Evolutionary conservation across 345 rosid genomes (phyloP).

Genomic region (Corchorus capsularis): DNA sequence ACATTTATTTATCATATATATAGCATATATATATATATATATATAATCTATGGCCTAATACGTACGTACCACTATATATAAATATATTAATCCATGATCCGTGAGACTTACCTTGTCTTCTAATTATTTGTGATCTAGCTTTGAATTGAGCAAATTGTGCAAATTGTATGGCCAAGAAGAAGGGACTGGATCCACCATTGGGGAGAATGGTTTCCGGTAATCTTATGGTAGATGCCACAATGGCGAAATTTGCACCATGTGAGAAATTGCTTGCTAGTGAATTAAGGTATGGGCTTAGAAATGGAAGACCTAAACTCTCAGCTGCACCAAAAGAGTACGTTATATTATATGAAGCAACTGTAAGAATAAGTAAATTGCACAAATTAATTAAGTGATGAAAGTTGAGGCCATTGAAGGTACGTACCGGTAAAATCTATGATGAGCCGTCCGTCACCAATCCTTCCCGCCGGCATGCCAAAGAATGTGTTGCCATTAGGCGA

Average conservation of each 20-base stretch:
- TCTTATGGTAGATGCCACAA: slow-evolving; percentile 28
- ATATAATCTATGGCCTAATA: not conserved
- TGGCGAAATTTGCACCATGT: slow-evolving; percentile 41
- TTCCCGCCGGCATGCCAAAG: slow-evolving; percentile 45
- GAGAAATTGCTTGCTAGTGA: slow-evolving; percentile 35
- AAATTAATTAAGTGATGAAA: too few species aligned
- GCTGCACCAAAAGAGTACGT: slow-evolving; percentile 22
- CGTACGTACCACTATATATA: too few species aligned
- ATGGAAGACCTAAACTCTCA: slow-evolving; percentile 24
- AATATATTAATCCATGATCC: too few species aligned
- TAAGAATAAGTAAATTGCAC: not conserved
- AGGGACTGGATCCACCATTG: slow-evolving; percentile 38
- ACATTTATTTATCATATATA: not conserved
- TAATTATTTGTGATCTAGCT: slow-evolving; percentile 35
- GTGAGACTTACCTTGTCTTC: slow-evolving; percentile 36
- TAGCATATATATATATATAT: not conserved
- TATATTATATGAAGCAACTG: not conserved
- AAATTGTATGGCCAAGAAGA: slow-evolving; percentile 42
- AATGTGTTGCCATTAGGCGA: slow-evolving; percentile 44
- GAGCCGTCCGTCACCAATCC: slow-evolving; percentile 52
- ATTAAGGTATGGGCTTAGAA: slow-evolving; percentile 36
- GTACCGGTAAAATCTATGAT: slow-evolving; percentile 58
- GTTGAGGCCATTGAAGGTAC: not conserved
- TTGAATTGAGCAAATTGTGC: slow-evolving; percentile 51
- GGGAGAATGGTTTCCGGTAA: slow-evolving; percentile 26